Evolutionary conservation across 1,284 basidiomycete genomes (phyloP).

Genomic region (Moniliophthora roreri): DNA sequence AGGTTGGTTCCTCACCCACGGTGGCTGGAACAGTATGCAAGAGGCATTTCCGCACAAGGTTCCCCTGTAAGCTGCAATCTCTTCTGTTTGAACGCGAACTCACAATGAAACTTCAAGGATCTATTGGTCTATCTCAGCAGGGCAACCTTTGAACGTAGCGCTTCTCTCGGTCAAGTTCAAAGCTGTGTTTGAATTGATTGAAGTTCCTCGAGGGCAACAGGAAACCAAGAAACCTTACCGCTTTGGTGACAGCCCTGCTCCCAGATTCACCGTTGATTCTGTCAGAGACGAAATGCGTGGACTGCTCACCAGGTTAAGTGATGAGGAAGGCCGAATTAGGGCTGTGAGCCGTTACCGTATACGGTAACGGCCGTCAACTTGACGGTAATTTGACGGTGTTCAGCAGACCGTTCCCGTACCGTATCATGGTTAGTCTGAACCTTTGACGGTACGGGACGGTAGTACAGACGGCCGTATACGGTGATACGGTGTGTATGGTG

Average conservation of each 20-base stretch:
- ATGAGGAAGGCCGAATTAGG: slow-evolving; percentile 9
- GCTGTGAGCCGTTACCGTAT: no score
- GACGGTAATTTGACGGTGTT: no score
- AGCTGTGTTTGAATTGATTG: slow-evolving; percentile 10
- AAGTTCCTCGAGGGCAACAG: slow-evolving; percentile 4
- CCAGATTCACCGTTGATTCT: slow-evolving; percentile 6
- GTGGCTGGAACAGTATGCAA: slow-evolving; percentile 20
- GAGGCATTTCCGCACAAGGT: slow-evolving; percentile 8
- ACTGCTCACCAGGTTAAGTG: slow-evolving; percentile 1
- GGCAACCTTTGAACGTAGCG: slow-evolving; percentile 9
- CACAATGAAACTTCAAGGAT: slow-evolving; percentile 1
- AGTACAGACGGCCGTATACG: no score
- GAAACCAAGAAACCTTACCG: neutral
- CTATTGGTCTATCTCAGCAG: slow-evolving; percentile 8
- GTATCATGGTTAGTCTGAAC: no score
- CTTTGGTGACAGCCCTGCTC: neutral
- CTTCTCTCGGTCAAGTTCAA: neutral
- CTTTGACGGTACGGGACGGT: no score
- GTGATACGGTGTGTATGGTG: no score
- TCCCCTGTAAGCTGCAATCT: slow-evolving; percentile 4
- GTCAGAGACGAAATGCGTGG: neutral
- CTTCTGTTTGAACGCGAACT: no score
- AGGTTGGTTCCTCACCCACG: slow-evolving; percentile 25
- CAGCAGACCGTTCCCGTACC: no score
- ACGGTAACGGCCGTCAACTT: no score